Base-by-base conservation (phyloP, 177 flowering plant species). In the Telopea speciosissima region DNA sequence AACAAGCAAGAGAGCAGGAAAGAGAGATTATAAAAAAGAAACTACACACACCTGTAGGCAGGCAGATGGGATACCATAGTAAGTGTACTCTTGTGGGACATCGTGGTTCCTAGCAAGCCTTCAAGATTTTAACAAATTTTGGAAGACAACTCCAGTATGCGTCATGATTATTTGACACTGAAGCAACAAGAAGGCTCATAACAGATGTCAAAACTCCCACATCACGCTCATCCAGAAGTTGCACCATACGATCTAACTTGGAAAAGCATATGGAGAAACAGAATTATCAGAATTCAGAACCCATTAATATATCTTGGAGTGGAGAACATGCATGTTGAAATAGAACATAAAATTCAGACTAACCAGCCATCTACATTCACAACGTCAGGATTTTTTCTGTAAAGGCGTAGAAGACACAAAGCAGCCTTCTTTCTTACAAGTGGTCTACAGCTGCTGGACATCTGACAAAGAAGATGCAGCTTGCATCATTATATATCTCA, bases 371-470 rank as follows among this genome's bases (percentile, higher is more conserved):
- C 99, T 62, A 93, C 87, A 77, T 90, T 96, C 63, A 96, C 96
- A 75, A 90, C 98, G 83, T 96, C 99, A 66, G 98, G 97, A 79
- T 93, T 96, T 81, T 96, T 96, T 78, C 99, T 82, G 63, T 74
- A 96, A 83, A 96, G 81, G 26, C 98, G 97, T 56, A 96, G 79
- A 66, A 96, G 91, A 77, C 99, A 93, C 45, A 96, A 71, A 33
- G 99, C 98, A 72, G 99, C 99, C 78, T 96, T 96, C 78, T 96
- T 96, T 74, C 97, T 86, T 72, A 96, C 99, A 70, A 96, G 93
- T 24, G 99, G 99, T 76, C 99, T 86, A 82, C 93, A 91, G 83
- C 98, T 92, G 75, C 97, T 92, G 42, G 99, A 96, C 68, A 96
- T 81, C 99, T 96, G 78, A 76, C 31, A 17, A 59, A 67, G 68